Evolutionary conservation across 352 stramenopile species (phyloP), one percentile per base, ranked within the genome.

Genomic region (Hyaloperonospora brassicae): DNA sequence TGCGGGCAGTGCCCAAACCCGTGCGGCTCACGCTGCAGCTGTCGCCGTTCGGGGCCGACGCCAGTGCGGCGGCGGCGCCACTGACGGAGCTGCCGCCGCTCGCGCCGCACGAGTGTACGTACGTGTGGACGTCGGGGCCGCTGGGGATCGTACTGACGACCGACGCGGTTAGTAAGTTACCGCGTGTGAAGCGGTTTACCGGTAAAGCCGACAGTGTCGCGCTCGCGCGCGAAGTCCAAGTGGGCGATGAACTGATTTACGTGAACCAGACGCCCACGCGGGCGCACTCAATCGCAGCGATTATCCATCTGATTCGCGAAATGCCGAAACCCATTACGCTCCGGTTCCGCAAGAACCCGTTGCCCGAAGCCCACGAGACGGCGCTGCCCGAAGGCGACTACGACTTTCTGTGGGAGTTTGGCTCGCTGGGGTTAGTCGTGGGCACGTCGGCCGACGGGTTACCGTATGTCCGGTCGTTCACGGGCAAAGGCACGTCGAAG

Each of bases 401-500:
- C 65, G 82, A 93, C 45, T 89, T 93, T 58, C 50, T 89, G 35
- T 93, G 82, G 82, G 82, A 93, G 44, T 84, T 87, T 43, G 82
- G 82, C 3, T 70, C 74, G 9, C 60, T 93, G 0, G 82, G 82
- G 11, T 70, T 93, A 1, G 79, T 89, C 12, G 70, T 93, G 5
- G 77, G 79, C 25, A 79, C 76, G 48, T 84, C 78, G 2, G 55
- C 64, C 0, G 55, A 61, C 0, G 76, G 76, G 8, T 47, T 87
- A 27, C 78, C 82, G 5, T 90, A 87, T 52, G 82, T 93, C 13
- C 78, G 82, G 38, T 87, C 78, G 11, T 86, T 93, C 50, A 93
- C 82, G 13, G 79, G 82, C n/a, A 80, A 86, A 40, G 82, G 82
- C 13, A 88, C 77, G 38, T 93, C 79, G 1, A 70, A 70, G 22